Percentiles rank a stretch among this genome's conserved stretches.
Conservation (phyloP, 179 eudicot genomes). For the Pouteria campechiana region DNA sequence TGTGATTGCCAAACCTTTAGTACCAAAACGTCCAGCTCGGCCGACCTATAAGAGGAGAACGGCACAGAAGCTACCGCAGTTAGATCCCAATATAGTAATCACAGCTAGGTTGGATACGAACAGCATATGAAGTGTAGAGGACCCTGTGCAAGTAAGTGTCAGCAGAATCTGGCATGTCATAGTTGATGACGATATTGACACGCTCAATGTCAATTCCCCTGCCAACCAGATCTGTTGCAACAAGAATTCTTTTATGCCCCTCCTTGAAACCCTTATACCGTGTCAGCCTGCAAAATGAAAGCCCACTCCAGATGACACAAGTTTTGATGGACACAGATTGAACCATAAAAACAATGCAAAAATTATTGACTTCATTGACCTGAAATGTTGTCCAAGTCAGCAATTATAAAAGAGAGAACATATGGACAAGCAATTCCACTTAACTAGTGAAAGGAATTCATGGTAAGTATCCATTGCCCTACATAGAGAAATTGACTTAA, state of each 20-base stretch:
- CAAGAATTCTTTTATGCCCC: constrained; percentile 90
- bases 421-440: too few species aligned
- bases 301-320: too few species aligned
- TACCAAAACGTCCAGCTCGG: constrained; percentile 87
- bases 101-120: background rate
- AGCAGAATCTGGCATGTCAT: constrained; percentile 98
- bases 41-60: constrained; percentile 46
- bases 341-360: too few species aligned
- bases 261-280: constrained; percentile 89
- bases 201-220: constrained; percentile 94
- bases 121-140: background rate
- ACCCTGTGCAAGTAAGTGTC: constrained; percentile 94
- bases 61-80: background rate
- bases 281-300: constrained; percentile 39
- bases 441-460: too few species aligned
- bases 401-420: too few species aligned
- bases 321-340: too few species aligned
- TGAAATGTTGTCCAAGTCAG: too few species aligned
- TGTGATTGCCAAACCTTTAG: constrained; percentile 91
- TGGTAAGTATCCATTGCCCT: too few species aligned
- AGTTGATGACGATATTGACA: constrained; percentile 89
- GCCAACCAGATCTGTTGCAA: constrained; percentile 94
- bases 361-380: too few species aligned
- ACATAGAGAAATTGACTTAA: too few species aligned
- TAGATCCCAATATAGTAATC: background rate